Percentiles rank a stretch among this genome's conserved stretches.
phyloP scores from a whole-genome alignment of 1,284 basidiomycete genomes.

The Agroathelia rolfsii region DNA sequence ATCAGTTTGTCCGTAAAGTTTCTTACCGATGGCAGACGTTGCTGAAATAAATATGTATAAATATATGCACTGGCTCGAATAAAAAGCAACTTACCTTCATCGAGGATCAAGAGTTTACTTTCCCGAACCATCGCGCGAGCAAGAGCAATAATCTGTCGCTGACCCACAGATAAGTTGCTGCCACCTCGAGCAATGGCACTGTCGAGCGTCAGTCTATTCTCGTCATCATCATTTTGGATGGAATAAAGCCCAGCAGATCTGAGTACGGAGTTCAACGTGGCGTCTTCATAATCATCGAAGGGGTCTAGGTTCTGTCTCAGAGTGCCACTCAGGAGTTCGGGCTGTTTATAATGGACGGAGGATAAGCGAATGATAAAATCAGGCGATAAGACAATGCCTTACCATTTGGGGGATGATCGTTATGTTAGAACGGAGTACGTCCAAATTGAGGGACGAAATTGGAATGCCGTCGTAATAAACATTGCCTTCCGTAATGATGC shows the following conservation, averaged over 20 bases:
- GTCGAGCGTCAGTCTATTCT: slow-evolving; percentile 35
- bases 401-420: slow-evolving; percentile 41
- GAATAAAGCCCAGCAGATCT: slow-evolving; percentile 41
- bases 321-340: slow-evolving; percentile 53
- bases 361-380: slow-evolving; percentile 13
- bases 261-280: slow-evolving; percentile 42
- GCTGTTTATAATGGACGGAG: slow-evolving; percentile 28
- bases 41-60: slow-evolving; percentile 12
- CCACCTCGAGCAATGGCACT: slow-evolving; percentile 43
- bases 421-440: slow-evolving; percentile 31
- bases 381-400: slow-evolving; percentile 13
- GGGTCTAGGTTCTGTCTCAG: slow-evolving; percentile 58
- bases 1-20: too few relatives aligned
- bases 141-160: slow-evolving; percentile 50
- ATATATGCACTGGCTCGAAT: slow-evolving; percentile 1
- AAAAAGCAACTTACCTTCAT: slow-evolving; percentile 22
- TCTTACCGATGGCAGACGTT: slow-evolving; percentile 13
- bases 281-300: slow-evolving; percentile 66
- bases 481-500: slow-evolving; percentile 30
- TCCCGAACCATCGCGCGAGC: slow-evolving; percentile 26
- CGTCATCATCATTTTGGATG: neutral
- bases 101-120: slow-evolving; percentile 21
- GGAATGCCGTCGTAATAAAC: slow-evolving; percentile 27
- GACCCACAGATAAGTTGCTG: slow-evolving; percentile 59
- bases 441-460: slow-evolving; percentile 27